Evolutionary conservation across 179 eudicot genomes (phyloP).

Genomic region (Camellia oleifera): DNA sequence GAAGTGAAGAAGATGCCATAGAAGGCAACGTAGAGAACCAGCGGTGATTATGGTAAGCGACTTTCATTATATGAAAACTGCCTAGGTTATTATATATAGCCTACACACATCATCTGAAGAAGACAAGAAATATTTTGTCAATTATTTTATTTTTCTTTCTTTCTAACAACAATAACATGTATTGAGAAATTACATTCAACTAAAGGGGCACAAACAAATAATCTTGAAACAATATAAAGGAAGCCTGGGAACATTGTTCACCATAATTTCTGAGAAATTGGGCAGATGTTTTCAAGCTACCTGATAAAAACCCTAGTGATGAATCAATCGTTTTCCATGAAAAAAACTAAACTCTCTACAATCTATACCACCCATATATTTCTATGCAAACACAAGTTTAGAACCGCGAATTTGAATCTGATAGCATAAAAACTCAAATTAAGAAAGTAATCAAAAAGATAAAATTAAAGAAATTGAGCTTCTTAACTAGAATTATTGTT

Average conservation of each 20-base stretch:
- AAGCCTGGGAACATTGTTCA: background rate
- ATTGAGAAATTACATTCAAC: background rate
- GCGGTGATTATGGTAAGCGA: slow-evolving; percentile 3
- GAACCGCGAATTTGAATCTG: background rate
- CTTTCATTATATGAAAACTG: slow-evolving; percentile 11
- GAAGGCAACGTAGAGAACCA: slow-evolving; percentile 21
- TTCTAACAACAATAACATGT: background rate
- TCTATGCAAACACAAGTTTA: background rate
- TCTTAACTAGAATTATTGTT: background rate
- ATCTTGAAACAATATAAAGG: no score
- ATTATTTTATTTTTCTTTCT: background rate
- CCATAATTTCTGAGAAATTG: background rate
- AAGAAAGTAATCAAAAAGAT: background rate
- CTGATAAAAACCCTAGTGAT: no score
- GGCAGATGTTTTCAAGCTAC: background rate
- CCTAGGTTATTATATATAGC: background rate
- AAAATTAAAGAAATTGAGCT: background rate
- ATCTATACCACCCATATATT: background rate
- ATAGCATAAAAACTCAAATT: background rate
- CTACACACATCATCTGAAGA: background rate
- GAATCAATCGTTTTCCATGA: no score
- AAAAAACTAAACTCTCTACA: background rate
- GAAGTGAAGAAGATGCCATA: slow-evolving; percentile 40
- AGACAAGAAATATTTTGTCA: background rate
- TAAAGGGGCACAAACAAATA: background rate